A percentile compares a stretch with the other conserved stretches of the same genome.
Conservation (phyloP, 768 basidiomycete genomes). For the Termitomyces sp. region DNA sequence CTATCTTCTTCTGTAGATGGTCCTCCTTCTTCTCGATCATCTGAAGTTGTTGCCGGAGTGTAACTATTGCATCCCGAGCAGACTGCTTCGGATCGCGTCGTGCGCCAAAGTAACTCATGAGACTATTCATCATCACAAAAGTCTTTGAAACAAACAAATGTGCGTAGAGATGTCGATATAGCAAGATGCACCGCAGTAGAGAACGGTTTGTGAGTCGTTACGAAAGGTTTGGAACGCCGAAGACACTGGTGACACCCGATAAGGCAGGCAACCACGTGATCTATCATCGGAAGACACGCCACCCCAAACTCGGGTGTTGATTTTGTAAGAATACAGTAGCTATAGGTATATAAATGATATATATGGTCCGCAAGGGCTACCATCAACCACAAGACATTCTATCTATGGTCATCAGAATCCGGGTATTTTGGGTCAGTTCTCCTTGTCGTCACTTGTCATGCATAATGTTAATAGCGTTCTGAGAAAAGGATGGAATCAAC, state of each 20-base stretch:
- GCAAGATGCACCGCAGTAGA: constrained; percentile 12
- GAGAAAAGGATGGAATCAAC: not conserved
- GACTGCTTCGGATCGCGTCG: constrained; percentile 77
- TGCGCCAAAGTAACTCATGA: constrained; percentile 89
- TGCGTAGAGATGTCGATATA: not conserved
- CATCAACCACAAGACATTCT: not conserved
- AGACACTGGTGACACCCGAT: constrained; percentile 19
- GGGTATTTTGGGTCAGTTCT: constrained; percentile 21
- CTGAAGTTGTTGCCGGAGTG: constrained; percentile 86
- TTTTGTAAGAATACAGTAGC: constrained; percentile 3
- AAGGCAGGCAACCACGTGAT: constrained; percentile 23
- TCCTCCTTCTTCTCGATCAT: constrained; percentile 99
- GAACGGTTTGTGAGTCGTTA: constrained; percentile 2
- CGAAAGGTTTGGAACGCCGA: constrained; percentile 16
- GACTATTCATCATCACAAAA: constrained; percentile 56
- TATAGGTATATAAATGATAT: constrained; percentile 4
- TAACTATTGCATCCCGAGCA: constrained; percentile 90
- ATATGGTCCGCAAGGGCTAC: constrained; percentile 3
- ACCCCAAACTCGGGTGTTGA: not conserved
- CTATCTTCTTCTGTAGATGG: constrained; percentile 91
- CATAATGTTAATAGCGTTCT: constrained; percentile 12
- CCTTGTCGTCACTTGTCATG: constrained; percentile 22
- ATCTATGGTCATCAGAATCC: not conserved
- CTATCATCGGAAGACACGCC: not conserved
- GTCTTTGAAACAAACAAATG: not conserved